These are phyloP conservation scores for Rhododendron molle DNA, from an alignment of 148 eudicot genomes.

Conservation along the genomic window DNA sequence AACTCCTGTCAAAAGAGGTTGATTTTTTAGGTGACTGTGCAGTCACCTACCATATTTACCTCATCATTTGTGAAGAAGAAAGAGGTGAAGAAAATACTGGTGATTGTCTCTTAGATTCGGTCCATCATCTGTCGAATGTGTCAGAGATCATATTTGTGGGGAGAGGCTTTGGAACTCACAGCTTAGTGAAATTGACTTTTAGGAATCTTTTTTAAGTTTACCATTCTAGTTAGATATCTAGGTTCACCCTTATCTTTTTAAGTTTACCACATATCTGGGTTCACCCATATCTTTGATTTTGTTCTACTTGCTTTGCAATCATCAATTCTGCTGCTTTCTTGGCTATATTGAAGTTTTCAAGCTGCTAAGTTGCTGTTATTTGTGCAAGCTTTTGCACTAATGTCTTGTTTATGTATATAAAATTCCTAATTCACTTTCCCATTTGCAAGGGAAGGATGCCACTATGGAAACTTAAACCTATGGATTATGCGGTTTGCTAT, in stretches of 20 bases:
- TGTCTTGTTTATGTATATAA: neutral
- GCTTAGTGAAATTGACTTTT: neutral
- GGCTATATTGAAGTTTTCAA: neutral
- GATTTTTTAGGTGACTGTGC: neutral
- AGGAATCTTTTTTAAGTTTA: neutral
- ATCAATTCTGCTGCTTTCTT: neutral
- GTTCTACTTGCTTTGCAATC: neutral
- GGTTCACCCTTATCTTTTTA: neutral
- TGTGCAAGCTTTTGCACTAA: conserved; percentile 2
- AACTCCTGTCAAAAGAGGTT: neutral
- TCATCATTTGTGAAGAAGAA: neutral
- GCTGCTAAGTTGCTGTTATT: neutral
- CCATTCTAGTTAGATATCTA: neutral
- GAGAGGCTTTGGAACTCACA: neutral
- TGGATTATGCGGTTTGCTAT: neutral
- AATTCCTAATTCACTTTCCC: neutral
- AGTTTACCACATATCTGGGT: neutral
- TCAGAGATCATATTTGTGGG: neutral
- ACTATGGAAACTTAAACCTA: neutral
- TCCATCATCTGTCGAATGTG: neutral
- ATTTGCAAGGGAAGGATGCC: neutral
- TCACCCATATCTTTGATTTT: neutral
- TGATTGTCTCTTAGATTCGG: neutral
- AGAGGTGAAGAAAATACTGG: too few relatives aligned
- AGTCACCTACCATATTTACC: neutral